Evolutionary conservation across 805 yeast species (phyloP), one percentile per base, ranked within the genome.

Genomic region (Ogataea sp.): DNA sequence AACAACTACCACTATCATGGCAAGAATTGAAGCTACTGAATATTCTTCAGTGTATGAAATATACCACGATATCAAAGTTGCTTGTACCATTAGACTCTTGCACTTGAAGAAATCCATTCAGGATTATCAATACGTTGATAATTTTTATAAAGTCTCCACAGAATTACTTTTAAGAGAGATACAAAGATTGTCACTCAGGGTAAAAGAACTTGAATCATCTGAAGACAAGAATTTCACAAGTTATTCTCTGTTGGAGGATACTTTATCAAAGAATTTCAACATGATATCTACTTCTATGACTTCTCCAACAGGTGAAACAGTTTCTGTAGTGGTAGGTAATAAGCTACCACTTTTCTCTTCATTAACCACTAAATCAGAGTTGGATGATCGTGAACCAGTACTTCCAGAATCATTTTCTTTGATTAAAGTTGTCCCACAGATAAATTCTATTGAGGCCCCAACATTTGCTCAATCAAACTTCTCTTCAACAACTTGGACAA

Each of bases 291-390:
- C 71, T 1, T 62, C 68, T 30, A 79, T 76, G 49, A 55, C 64
- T 9, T 54, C 68, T 8, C 65, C 73, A 3, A 71, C 79, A 39
- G 75, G 76, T n/a, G 93, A 89, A 58, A 75, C 88, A 0, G 70
- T 73, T 44, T 73, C 70, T 42, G 58, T 80, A 26, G 61, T 74
- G 9, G 77, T 83, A 3, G 73, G 74, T 16, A 73, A 73, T 32
- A 87, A 80, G 31, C 69, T 75, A 23, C 95, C 96, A 13, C 65
- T 93, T 37, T 90, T 93, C 55, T 73, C 95, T 6, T 81, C 95
- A 0, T 61, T 81, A 28, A 55, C 53, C 38, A 70, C 75, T 26
- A 82, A 77, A 50, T 85, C 97, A 0, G 64, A 72, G 17, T 61
- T 88, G 38, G 97, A 93, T 55, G 75, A 80, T 34, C 75, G 95